Conservation (phyloP, 441 rosid species). For the Corymbia citriodora region DNA sequence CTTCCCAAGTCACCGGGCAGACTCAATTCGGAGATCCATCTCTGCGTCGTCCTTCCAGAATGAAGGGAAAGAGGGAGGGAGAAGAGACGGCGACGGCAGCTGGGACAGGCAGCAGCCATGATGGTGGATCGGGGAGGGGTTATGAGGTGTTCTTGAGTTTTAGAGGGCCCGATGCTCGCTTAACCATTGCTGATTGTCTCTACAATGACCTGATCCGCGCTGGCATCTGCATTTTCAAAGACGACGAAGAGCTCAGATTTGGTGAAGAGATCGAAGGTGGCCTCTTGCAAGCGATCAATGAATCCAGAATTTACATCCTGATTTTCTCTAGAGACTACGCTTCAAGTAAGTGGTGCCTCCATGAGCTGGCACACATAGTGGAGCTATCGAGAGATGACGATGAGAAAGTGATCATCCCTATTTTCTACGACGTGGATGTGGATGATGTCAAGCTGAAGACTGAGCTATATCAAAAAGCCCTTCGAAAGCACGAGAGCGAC, state of each 20-base stretch:
- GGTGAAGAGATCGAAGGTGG: accelerated
- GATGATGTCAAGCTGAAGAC: neutral
- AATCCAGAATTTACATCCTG: neutral
- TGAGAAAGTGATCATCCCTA: neutral
- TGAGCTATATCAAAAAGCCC: neutral
- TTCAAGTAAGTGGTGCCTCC: neutral
- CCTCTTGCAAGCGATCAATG: neutral
- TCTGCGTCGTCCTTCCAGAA: accelerated
- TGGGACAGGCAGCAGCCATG: accelerated
- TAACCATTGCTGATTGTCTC: neutral
- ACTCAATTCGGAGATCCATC: too few relatives aligned
- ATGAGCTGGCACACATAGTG: neutral
- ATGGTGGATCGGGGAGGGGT: accelerated
- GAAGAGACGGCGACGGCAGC: accelerated
- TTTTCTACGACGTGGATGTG: accelerated
- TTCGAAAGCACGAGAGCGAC: accelerated
- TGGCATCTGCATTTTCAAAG: accelerated
- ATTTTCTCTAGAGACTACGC: accelerated
- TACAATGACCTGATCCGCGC: accelerated
- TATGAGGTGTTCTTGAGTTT: neutral
- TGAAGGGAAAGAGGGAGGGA: neutral
- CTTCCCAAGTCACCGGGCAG: too few relatives aligned
- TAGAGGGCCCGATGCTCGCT: neutral
- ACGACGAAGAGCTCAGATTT: accelerated
- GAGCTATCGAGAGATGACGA: accelerated